These are phyloP conservation scores for Boletales sp. DNA, from an alignment of 768 basidiomycete species.

Conservation along the genomic window DNA sequence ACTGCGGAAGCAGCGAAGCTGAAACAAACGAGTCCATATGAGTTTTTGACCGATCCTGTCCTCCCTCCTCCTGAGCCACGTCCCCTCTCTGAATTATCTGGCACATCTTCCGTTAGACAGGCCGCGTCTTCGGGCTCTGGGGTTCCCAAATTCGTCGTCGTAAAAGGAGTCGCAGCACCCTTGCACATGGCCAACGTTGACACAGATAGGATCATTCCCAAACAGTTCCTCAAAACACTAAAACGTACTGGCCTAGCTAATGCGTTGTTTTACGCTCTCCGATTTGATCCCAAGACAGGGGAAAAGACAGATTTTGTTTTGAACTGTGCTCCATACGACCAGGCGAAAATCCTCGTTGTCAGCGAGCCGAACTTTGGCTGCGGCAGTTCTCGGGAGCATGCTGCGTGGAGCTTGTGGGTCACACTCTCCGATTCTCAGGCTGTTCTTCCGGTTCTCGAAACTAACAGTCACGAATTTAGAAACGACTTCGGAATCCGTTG, in stretches of 20 bases:
- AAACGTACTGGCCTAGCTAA: constrained; percentile 85
- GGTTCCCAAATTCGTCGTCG: constrained; percentile 59
- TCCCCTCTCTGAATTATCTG: constrained; percentile 31
- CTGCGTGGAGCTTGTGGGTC: constrained; percentile 80
- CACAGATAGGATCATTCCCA: constrained; percentile 93
- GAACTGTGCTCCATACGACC: constrained; percentile 73
- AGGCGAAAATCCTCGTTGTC: constrained; percentile 77
- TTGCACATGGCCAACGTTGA: constrained; percentile 82
- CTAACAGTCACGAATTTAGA: constrained; percentile 32
- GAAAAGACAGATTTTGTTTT: constrained; percentile 81
- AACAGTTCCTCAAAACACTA: constrained; percentile 90
- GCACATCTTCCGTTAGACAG: constrained; percentile 28
- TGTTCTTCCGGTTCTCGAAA: background rate
- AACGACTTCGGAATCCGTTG: constrained; percentile 90
- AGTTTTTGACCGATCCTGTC: constrained; percentile 74
- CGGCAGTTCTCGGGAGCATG: constrained; percentile 87
- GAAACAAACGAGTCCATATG: constrained; percentile 66
- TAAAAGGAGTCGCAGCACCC: constrained; percentile 78
- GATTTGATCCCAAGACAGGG: constrained; percentile 76
- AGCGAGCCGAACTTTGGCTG: constrained; percentile 90
- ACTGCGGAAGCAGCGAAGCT: constrained; percentile 48
- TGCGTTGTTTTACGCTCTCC: constrained; percentile 78
- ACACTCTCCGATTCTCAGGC: background rate
- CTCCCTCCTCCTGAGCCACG: constrained; percentile 52
- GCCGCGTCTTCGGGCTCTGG: constrained; percentile 45